phyloP scores from a whole-genome alignment of 2,329 filamentous ascomycete genomes.

The Fusarium illudens region DNA sequence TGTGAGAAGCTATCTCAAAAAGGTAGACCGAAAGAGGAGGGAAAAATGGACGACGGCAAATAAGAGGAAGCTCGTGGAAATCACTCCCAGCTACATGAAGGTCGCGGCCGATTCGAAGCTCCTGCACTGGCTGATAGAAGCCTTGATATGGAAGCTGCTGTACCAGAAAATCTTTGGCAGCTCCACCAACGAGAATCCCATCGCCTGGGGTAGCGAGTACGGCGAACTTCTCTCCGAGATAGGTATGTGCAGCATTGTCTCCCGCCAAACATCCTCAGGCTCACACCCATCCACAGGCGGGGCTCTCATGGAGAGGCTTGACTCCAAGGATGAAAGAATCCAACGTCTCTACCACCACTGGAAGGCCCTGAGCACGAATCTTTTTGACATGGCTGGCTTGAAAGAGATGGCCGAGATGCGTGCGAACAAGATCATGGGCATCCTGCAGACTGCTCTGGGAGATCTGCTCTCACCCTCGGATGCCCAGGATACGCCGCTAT shows the following conservation, averaged over 20 bases:
- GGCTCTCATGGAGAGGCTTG: background rate
- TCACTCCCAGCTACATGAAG: background rate
- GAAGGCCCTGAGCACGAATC: constrained; percentile 3
- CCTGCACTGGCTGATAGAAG: background rate
- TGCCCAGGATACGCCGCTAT: background rate
- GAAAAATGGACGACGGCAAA: background rate
- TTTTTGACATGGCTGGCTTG: background rate
- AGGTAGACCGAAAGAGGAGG: background rate
- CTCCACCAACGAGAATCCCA: background rate
- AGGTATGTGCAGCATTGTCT: background rate
- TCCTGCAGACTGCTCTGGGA: background rate
- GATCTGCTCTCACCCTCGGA: background rate
- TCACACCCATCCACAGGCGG: background rate
- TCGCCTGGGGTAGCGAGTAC: background rate
- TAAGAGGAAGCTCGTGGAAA: background rate
- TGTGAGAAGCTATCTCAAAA: background rate
- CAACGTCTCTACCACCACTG: background rate
- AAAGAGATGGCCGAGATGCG: background rate
- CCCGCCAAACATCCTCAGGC: background rate
- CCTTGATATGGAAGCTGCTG: background rate
- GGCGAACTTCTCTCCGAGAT: background rate
- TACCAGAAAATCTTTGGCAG: background rate
- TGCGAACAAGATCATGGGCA: background rate
- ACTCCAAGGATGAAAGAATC: background rate
- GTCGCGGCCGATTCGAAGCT: background rate